phyloP scores from a whole-genome alignment of 139 green algal genomes.

The Chlorella sp. region DNA sequence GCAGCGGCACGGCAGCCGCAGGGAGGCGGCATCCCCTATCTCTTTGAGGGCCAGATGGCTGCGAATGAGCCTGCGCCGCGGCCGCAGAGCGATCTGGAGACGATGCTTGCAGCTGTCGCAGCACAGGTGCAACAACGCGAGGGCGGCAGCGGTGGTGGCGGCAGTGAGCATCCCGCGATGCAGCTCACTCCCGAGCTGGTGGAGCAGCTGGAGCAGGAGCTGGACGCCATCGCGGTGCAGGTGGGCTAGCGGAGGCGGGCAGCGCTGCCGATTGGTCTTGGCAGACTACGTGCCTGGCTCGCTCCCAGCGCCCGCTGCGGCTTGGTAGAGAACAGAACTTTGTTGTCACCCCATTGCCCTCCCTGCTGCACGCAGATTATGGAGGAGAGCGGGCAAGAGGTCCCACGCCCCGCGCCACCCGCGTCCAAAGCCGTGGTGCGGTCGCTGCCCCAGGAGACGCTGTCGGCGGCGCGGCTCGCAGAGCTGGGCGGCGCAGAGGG shows the following conservation, averaged over 20 bases:
- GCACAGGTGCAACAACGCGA: slow-evolving; percentile 1
- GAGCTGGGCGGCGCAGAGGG: slow-evolving; percentile 35
- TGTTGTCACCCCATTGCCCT: slow-evolving; percentile 38
- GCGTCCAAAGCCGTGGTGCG: slow-evolving; percentile 44
- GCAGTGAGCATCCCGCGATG: neutral
- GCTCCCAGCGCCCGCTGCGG: too few relatives aligned
- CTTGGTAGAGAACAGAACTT: too few relatives aligned
- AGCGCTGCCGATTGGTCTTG: too few relatives aligned
- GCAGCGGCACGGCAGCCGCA: neutral
- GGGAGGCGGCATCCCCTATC: neutral
- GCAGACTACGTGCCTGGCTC: too few relatives aligned
- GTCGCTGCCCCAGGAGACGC: slow-evolving; percentile 26
- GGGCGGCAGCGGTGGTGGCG: neutral
- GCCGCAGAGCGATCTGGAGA: neutral
- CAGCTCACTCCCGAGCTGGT: neutral
- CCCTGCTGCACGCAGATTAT: too few relatives aligned
- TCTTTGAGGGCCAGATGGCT: slow-evolving; percentile 40
- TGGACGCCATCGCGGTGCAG: slow-evolving; percentile 8
- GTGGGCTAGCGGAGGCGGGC: too few relatives aligned
- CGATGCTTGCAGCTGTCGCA: too few relatives aligned
- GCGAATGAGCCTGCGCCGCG: neutral
- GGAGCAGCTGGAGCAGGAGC: slow-evolving; percentile 3
- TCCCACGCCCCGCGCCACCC: slow-evolving; percentile 25
- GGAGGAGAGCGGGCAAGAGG: slow-evolving; percentile 25
- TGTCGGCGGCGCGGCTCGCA: slow-evolving; percentile 27